Evolutionary conservation across 1,284 basidiomycete genomes (phyloP), one percentile per base, ranked within the genome.

Genomic region (Neonothopanus nambi): DNA sequence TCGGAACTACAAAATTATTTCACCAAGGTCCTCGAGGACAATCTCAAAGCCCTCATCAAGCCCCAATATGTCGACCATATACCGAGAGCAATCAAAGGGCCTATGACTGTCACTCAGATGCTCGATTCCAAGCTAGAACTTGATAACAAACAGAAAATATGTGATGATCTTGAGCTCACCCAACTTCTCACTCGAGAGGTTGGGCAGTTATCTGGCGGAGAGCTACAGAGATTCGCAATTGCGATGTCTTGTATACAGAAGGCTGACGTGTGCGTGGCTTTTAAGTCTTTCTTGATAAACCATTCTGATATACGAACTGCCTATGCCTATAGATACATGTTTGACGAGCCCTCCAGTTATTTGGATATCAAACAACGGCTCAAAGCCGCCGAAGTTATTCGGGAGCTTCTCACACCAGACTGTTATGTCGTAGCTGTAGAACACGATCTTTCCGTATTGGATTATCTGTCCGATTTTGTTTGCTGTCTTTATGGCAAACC

Each of bases 21-120:
- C 72, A 98, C 95, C 48, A 97, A 97, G 72, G 91, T 98, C n/a
- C 80, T 98, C 21, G 95, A 98, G 72, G 95, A 98, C 70, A 95
- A 98, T 67, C 78, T 98, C 65, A 97, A 97, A 75, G 95, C 95
- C 1, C 82, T 98, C 58, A 98, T 98, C 72, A 98, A 98, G 73
- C 95, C 95, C 1, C 95, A 98, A 82, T 98, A 98, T 67, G 95
- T 98, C 61, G 95, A 98, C 69, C 95, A 98, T 70, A 98, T 98
- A 65, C 95, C 95, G 6, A 84, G 89, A 52, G 93, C 93, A 40
- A 92, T 98, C 79, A 98, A 98, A 75, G 93, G 91, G 53, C 80
- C 77, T 51, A 82, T 93, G 79, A 87, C 87, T 1, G 95, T 98
- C 30, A 77, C 79, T 9, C 79, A 93, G 67, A 96, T 98, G 94